Evolutionary conservation across 2,329 filamentous ascomycete genomes (phyloP), one percentile per base, ranked within the genome.

Genomic region (Ascochyta koolunga): DNA sequence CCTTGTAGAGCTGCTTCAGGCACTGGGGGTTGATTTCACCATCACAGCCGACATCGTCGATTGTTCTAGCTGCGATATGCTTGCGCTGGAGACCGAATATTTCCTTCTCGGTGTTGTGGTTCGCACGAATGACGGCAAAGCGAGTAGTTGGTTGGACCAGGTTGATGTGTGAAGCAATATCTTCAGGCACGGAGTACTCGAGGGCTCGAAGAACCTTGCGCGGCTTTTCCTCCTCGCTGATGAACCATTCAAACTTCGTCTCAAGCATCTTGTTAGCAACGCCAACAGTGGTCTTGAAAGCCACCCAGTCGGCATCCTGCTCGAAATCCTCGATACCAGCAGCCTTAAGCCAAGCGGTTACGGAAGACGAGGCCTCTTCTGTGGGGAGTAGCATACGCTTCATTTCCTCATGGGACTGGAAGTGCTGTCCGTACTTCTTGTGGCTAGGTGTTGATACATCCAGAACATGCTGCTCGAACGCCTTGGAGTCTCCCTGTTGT

Each of bases 121-220:
- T 57, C 9, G 64, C 58, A 13, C 60, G 66, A 32, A 65, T 58
- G 19, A 57, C 57, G 52, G 79, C 80, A 58, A 83, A 83, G 49
- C 77, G 79, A 31, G 77, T 82, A 0, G 81, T 83, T 0, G 82
- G 81, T 21, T 82, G 79, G 38, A 84, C 77, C 15, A 82, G 68
- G 48, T 81, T 76, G 60, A 82, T 76, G 57, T 77, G 62, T 3
- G 60, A 45, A 19, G 65, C 60, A 45, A 81, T 59, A 13, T 74
- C 62, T n/a, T 75, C 68, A 0, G 76, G 76, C 10, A 78, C 67
- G 2, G 75, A 77, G 62, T 78, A 78, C 50, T 74, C 60, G 11
- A 75, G 73, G 5, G 76, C 77, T 18, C 78, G 75, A 44, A 80
- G 69, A 47, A 79, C 78, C n/a, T 75, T 69, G 24, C 67, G 62